Conservation (phyloP, 768 basidiomycete genomes). For the Termitomyces sp. region DNA sequence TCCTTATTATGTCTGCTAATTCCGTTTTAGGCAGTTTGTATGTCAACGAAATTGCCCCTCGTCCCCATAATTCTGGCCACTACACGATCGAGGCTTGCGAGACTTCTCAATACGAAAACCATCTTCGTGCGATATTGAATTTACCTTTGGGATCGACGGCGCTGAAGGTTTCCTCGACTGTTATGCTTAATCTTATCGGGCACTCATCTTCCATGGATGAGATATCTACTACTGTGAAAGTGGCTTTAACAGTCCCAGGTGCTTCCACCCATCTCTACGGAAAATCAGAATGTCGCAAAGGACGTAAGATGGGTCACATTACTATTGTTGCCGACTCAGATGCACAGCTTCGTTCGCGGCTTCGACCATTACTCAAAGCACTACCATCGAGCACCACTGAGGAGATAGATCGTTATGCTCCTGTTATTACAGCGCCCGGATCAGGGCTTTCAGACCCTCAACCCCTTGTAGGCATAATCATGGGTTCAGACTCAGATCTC, state of each 20-base stretch:
- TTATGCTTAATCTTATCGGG: slow-evolving; percentile 96
- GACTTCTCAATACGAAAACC: slow-evolving; percentile 96
- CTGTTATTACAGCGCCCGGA: slow-evolving; percentile 34
- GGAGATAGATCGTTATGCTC: slow-evolving; percentile 51
- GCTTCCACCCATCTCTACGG: slow-evolving; percentile 88
- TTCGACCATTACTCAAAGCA: slow-evolving; percentile 69
- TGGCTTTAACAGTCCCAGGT: slow-evolving; percentile 66
- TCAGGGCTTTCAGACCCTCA: slow-evolving; percentile 53
- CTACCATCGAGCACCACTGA: slow-evolving; percentile 43
- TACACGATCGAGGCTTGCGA: slow-evolving; percentile 98
- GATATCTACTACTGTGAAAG: slow-evolving; percentile 47
- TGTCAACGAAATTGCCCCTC: slow-evolving; percentile 96
- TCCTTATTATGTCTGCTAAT: background rate
- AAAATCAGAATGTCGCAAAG: slow-evolving; percentile 84
- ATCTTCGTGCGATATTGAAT: slow-evolving; percentile 88
- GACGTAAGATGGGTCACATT: slow-evolving; percentile 97
- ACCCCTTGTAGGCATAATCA: slow-evolving; percentile 90
- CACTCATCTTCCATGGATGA: slow-evolving; percentile 58
- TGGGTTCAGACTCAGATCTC: slow-evolving; percentile 99
- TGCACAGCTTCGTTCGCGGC: slow-evolving; percentile 57
- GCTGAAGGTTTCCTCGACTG: slow-evolving; percentile 80
- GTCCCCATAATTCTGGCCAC: slow-evolving; percentile 98
- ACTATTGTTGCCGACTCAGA: slow-evolving; percentile 84
- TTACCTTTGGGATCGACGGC: slow-evolving; percentile 86
- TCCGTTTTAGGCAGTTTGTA: slow-evolving; percentile 54